Evolutionary conservation across 306 rosid species (phyloP).

Genomic region (Casuarina glauca): DNA sequence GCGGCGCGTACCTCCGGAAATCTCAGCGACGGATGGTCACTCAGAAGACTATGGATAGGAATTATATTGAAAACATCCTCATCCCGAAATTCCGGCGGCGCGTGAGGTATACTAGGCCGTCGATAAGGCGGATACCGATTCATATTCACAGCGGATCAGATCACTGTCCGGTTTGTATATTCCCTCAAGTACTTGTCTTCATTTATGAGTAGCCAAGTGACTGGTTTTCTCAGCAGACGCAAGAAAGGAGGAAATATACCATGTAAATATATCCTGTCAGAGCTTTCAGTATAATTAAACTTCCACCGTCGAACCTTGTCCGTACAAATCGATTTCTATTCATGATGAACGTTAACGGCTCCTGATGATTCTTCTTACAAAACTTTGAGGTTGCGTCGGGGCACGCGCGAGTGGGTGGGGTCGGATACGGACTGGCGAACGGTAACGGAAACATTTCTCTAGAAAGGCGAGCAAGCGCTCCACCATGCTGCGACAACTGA

Average conservation of each 20-base stretch:
- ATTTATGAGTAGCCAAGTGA: background rate
- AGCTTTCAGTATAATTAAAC: no score
- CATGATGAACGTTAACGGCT: no score
- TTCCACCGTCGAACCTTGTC: no score
- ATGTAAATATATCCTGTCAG: no score
- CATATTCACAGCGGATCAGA: background rate
- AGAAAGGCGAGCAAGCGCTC: no score
- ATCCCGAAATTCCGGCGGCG: background rate
- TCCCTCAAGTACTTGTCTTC: background rate
- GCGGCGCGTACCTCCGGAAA: constrained; percentile 87
- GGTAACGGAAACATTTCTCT: no score
- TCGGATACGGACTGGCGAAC: no score
- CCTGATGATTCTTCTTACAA: no score
- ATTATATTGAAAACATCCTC: constrained; percentile 65
- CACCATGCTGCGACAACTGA: no score
- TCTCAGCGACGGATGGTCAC: constrained; percentile 85
- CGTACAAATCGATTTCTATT: no score
- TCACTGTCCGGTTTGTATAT: background rate
- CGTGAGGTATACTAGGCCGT: constrained; percentile 3
- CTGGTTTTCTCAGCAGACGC: background rate
- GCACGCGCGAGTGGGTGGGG: no score
- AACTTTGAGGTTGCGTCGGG: no score
- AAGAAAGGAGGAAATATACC: background rate
- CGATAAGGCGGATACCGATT: constrained; percentile 24
- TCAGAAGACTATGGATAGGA: constrained; percentile 68